These are phyloP conservation scores for Ganoderma lingzhi DNA, from an alignment of 1,284 basidiomycete genomes.

Conservation along the genomic window DNA sequence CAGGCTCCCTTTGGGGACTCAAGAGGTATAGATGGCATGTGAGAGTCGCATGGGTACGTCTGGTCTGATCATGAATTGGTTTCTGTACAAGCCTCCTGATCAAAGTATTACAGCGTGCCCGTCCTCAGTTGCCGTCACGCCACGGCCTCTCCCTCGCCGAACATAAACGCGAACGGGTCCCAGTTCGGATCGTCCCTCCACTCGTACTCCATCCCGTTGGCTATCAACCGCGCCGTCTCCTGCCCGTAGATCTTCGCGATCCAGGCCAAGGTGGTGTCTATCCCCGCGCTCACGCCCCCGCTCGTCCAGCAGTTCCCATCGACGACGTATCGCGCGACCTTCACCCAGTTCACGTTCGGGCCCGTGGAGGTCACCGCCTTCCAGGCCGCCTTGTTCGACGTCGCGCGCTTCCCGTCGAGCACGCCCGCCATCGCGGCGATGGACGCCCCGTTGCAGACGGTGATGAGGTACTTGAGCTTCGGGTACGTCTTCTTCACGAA, in stretches of 20 bases:
- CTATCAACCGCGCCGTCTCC: conserved; percentile 6
- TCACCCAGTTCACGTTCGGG: conserved; percentile 42
- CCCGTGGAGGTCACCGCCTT: conserved; percentile 13
- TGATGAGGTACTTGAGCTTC: conserved; percentile 48
- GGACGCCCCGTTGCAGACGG: conserved; percentile 53
- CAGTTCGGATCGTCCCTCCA: conserved; percentile 15
- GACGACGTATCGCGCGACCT: conserved; percentile 48
- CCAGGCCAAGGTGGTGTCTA: conserved; percentile 12
- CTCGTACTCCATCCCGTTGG: conserved; percentile 16
- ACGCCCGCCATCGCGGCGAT: conserved; percentile 49
- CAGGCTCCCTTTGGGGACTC: too few species aligned
- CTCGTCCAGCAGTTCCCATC: conserved; percentile 50
- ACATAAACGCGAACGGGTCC: conserved; percentile 11
- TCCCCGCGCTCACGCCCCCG: conserved; percentile 48
- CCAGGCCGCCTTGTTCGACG: conserved; percentile 51
- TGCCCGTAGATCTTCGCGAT: conserved; percentile 6
- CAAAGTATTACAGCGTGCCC: too few species aligned
- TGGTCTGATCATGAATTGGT: too few species aligned
- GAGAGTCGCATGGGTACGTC: too few species aligned
- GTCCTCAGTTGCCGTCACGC: neutral
- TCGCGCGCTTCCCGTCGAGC: conserved; percentile 52
- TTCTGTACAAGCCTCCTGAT: too few species aligned
- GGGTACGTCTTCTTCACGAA: conserved; percentile 47
- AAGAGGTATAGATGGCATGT: too few species aligned
- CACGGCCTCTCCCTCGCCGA: neutral